These are phyloP conservation scores for Forsythia viridissima DNA, from an alignment of 257 asterid species.

Conservation along the genomic window DNA sequence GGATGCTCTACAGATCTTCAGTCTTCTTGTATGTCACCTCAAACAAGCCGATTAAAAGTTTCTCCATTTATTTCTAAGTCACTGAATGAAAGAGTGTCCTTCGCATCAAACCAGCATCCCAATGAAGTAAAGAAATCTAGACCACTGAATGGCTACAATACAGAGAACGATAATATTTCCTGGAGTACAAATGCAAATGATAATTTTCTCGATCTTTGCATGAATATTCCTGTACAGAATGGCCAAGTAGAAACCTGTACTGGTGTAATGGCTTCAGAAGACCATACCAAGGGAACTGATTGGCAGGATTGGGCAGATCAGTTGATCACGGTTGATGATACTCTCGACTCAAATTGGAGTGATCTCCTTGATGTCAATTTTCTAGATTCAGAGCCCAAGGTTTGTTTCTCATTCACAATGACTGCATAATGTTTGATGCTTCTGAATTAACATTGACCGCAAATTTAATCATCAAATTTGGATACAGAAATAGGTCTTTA, in stretches of 20 bases:
- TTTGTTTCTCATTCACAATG: constrained; percentile 29
- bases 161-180: constrained; percentile 30
- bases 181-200: constrained; percentile 46
- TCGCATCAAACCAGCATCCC: constrained; percentile 29
- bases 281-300: constrained; percentile 44
- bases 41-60: constrained; percentile 22
- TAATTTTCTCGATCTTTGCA: constrained; percentile 42
- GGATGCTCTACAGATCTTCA: constrained; percentile 31
- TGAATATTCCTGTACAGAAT: constrained; percentile 32
- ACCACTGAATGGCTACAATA: constrained; percentile 28
- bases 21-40: constrained; percentile 37
- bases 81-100: constrained; percentile 30
- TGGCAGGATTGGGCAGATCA: constrained; percentile 79
- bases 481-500: not conserved
- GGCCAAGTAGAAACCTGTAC: constrained; percentile 43
- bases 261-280: constrained; percentile 39
- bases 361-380: constrained; percentile 63
- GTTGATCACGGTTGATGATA: constrained; percentile 55
- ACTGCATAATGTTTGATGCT: not conserved
- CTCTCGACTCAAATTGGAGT: constrained; percentile 58
- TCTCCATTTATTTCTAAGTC: constrained; percentile 46
- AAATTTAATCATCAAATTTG: not conserved
- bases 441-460: not conserved
- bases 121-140: constrained; percentile 30
- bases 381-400: constrained; percentile 72